Percentiles rank a stretch among this genome's conserved stretches.
phyloP scores from a whole-genome alignment of 2,329 filamentous ascomycete species.

The Talaromyces sp. region DNA sequence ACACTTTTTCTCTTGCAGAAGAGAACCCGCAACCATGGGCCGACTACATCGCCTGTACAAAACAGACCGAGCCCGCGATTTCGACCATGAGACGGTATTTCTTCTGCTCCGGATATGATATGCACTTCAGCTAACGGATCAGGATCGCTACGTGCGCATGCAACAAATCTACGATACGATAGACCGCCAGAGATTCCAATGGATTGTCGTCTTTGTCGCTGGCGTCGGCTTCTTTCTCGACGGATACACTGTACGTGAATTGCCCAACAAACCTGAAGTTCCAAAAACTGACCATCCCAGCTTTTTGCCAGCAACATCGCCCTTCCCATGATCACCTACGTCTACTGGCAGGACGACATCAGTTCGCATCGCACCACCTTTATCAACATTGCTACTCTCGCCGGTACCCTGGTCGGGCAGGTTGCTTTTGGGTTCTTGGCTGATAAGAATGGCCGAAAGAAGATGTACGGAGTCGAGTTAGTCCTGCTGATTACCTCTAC shows the following conservation, averaged over 20 bases:
- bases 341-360: constrained; percentile 41
- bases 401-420: constrained; percentile 43
- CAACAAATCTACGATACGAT: constrained; percentile 41
- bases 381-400: constrained; percentile 43
- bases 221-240: constrained; percentile 48
- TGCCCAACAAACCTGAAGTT: not conserved
- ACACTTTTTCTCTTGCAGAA: not conserved
- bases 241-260: constrained; percentile 32
- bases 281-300: constrained; percentile 15
- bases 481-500: constrained; percentile 43
- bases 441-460: constrained; percentile 44
- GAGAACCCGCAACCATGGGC: constrained; percentile 19
- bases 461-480: constrained; percentile 47
- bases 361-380: constrained; percentile 29
- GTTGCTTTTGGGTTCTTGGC: constrained; percentile 43
- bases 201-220: constrained; percentile 41
- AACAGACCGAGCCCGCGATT: constrained; percentile 38
- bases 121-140: not conserved
- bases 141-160: constrained; percentile 39
- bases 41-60: constrained; percentile 34
- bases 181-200: constrained; percentile 37
- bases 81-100: constrained; percentile 37
- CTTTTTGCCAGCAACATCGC: constrained; percentile 47
- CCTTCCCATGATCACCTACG: constrained; percentile 43
- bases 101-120: not conserved